phyloP scores from a whole-genome alignment of 331 rosid genomes.

The Rosa hybrid region DNA sequence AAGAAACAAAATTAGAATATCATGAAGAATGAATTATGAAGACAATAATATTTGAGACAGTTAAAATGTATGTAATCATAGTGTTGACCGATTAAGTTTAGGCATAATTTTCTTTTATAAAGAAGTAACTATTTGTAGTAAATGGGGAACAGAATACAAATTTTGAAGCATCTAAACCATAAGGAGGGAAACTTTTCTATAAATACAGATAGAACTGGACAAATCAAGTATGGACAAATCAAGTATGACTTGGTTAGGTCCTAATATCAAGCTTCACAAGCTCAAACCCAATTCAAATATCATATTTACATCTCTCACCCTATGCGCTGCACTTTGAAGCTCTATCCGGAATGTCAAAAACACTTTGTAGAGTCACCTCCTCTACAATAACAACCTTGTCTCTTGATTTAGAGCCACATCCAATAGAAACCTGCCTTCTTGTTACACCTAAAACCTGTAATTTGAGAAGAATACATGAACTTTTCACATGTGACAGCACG shows the following conservation, averaged over 20 bases:
- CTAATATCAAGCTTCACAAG: background rate
- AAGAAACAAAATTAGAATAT: background rate
- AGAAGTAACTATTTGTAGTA: too few relatives aligned
- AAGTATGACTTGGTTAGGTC: background rate
- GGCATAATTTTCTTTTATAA: background rate
- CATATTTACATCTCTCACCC: background rate
- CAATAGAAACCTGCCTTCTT: constrained; percentile 72
- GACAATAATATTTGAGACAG: background rate
- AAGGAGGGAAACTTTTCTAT: background rate
- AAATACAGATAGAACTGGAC: background rate
- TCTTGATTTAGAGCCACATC: constrained; percentile 89
- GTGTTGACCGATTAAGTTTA: too few relatives aligned
- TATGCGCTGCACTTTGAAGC: constrained; percentile 48
- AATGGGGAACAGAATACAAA: background rate
- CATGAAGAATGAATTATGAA: background rate
- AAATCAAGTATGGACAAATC: background rate
- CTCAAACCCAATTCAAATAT: background rate
- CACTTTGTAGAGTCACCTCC: constrained; percentile 63
- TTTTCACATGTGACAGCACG: background rate
- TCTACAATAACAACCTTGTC: constrained; percentile 84
- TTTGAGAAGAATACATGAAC: constrained; percentile 12
- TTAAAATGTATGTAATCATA: too few relatives aligned
- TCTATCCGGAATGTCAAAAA: constrained; percentile 65
- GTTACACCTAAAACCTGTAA: constrained; percentile 83
- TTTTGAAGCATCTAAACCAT: background rate